Conservation (phyloP, 2,329 filamentous ascomycete genomes). For the Alternaria incomplexa region DNA sequence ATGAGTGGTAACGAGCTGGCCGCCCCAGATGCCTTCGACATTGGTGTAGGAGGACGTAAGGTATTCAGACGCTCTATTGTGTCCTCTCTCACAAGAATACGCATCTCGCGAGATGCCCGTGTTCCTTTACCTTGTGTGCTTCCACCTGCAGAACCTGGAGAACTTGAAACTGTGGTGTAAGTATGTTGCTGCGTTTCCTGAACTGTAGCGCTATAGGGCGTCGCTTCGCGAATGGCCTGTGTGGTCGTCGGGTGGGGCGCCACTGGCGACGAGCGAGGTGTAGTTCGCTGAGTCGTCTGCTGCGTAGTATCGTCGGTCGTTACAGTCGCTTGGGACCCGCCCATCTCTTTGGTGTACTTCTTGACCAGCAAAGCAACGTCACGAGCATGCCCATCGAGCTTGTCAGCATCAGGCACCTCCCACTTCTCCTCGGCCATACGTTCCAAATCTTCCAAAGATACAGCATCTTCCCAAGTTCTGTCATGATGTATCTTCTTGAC, state of each 20-base stretch:
- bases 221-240: background rate
- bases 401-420: conserved; percentile 31
- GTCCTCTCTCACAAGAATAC: conserved; percentile 29
- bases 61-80: conserved; percentile 16
- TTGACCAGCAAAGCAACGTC: conserved; percentile 36
- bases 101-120: conserved; percentile 22
- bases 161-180: conserved; percentile 13
- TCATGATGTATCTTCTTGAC: conserved; percentile 81
- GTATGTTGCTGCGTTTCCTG: background rate
- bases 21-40: background rate
- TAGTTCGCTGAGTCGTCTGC: conserved; percentile 23
- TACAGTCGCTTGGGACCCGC: conserved; percentile 17
- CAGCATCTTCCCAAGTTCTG: conserved; percentile 69
- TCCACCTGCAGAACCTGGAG: conserved; percentile 16
- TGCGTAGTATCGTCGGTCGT: conserved; percentile 33
- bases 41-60: background rate
- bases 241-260: conserved; percentile 2
- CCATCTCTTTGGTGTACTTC: conserved; percentile 25
- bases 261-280: conserved; percentile 17
- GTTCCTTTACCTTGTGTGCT: conserved; percentile 32
- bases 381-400: conserved; percentile 37
- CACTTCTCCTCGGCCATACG: conserved; percentile 65
- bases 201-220: background rate
- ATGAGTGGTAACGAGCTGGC: no score
- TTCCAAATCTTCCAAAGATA: conserved; percentile 74